Evolutionary conservation across 2,329 filamentous ascomycete species (phyloP).

Genomic region (Xenoacremonium recifei): DNA sequence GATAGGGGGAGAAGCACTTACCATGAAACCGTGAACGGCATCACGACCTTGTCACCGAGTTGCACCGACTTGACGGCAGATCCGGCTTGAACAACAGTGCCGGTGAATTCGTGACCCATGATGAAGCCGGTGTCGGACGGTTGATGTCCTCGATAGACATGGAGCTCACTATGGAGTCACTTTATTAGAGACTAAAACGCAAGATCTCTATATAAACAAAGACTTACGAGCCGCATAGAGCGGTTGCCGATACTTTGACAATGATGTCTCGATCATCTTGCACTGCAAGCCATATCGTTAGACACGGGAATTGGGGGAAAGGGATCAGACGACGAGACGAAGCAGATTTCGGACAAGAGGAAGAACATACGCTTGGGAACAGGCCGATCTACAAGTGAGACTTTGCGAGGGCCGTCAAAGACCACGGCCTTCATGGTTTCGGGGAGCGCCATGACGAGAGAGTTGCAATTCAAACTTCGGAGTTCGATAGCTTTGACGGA

Average conservation of each 20-base stretch:
- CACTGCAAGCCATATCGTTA: too few relatives aligned
- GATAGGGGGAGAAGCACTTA: slow-evolving; percentile 37
- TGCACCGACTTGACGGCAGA: slow-evolving; percentile 65
- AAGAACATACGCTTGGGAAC: slow-evolving; percentile 58
- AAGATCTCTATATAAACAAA: neutral
- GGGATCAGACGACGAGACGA: neutral
- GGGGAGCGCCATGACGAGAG: slow-evolving; percentile 30
- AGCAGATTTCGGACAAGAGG: too few relatives aligned
- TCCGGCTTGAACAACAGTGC: slow-evolving; percentile 68
- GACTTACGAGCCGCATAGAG: slow-evolving; percentile 80
- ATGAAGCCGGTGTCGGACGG: slow-evolving; percentile 62
- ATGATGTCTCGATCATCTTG: slow-evolving; percentile 72
- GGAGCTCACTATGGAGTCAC: slow-evolving; percentile 63
- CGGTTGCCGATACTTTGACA: slow-evolving; percentile 79
- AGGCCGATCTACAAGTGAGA: slow-evolving; percentile 76
- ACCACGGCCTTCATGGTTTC: slow-evolving; percentile 83
- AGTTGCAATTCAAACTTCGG: neutral
- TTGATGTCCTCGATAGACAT: slow-evolving; percentile 82
- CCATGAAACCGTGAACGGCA: slow-evolving; percentile 82
- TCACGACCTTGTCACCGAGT: slow-evolving; percentile 75
- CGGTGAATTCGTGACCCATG: slow-evolving; percentile 87
- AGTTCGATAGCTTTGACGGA: too few relatives aligned
- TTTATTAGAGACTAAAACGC: slow-evolving; percentile 3
- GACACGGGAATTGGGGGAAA: neutral
- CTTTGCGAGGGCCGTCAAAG: slow-evolving; percentile 74